Base-by-base conservation (phyloP, 179 eudicot genomes). In the Carnegiea gigantea region DNA sequence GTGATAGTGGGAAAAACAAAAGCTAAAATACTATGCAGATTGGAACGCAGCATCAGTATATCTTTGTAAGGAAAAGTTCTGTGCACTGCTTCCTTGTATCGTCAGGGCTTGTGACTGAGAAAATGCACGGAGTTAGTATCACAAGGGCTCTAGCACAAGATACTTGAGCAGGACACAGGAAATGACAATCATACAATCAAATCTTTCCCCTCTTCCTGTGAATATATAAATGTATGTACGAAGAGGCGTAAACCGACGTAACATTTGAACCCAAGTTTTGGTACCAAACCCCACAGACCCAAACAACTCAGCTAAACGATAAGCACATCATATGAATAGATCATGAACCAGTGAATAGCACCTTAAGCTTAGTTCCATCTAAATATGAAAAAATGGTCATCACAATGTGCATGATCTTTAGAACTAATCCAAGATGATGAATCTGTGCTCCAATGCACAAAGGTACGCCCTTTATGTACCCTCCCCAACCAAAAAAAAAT, bases 51-150 rank as follows among this genome's bases (percentile, higher is more conserved):
- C 72, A 62, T 81, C 78, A 86, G 75, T 76, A 86, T 83, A 79
- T 75, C 82, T 91, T 78, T 84, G 82, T 77, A 44, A 91, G 90
- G 86, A 92, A 93, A 87, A 92, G 82, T 76, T 83, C 83, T 20
- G 93, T 79, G 77, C 96, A 92, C 81, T 92, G 98, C 87, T 82
- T 80, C 73, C 74, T 76, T 36, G 94, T 93, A 81, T 92, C 96
- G 6, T 87, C 95, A 1, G 95, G 98, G 89, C 93, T 92, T 9
- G 89, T 92, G 81, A 93, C 96, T 93, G 91, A 48, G 73, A 79
- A 77, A 79, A 36, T 20, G 57, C 36, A 44, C 3, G 30, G 21
- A 77, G n/a, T 30, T 21, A 77, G 51, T 23, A 40, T 21, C 7
- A 70, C 24, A 60, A 10, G 21, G 65, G n/a, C 8, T 60, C 23